Percentiles rank a stretch among this genome's conserved stretches.
Conservation (phyloP, 169 alveolate species). For the Amoebophrya sp. region DNA sequence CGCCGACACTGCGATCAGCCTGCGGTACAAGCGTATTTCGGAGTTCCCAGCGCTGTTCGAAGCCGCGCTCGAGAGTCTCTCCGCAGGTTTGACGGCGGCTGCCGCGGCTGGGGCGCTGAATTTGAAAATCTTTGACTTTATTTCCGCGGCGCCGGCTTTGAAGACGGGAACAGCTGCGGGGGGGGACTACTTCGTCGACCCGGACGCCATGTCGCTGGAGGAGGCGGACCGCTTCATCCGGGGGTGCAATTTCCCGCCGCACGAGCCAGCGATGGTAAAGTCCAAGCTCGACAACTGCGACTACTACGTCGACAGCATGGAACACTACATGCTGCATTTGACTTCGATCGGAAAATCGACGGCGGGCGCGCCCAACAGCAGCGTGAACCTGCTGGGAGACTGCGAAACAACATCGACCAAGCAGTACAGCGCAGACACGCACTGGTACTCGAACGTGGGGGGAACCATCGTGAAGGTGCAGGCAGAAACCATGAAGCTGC, state of each 20-base stretch:
- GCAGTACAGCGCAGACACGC: constrained; percentile 1
- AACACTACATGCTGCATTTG: background rate
- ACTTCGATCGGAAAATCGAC: background rate
- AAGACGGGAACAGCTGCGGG: too few species aligned
- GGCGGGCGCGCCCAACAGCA: background rate
- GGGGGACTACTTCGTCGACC: background rate
- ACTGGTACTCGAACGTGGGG: constrained; percentile 2
- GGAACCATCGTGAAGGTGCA: constrained; percentile 9
- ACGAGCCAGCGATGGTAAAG: background rate
- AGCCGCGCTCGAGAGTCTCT: too few species aligned
- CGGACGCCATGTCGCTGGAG: background rate
- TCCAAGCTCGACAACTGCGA: background rate
- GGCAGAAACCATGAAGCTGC: background rate
- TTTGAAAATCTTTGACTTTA: background rate
- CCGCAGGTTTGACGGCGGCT: too few species aligned
- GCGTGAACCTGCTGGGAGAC: background rate
- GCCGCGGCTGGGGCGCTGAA: too few species aligned
- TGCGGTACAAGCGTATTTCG: background rate
- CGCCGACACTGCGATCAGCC: background rate
- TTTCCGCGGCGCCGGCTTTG: background rate
- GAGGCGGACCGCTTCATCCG: background rate
- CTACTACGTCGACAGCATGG: background rate
- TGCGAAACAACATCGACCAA: background rate
- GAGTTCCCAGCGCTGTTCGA: background rate
- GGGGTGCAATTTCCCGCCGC: background rate